phyloP scores from a whole-genome alignment of 129 eudicot genomes.

The Calendula officinalis region DNA sequence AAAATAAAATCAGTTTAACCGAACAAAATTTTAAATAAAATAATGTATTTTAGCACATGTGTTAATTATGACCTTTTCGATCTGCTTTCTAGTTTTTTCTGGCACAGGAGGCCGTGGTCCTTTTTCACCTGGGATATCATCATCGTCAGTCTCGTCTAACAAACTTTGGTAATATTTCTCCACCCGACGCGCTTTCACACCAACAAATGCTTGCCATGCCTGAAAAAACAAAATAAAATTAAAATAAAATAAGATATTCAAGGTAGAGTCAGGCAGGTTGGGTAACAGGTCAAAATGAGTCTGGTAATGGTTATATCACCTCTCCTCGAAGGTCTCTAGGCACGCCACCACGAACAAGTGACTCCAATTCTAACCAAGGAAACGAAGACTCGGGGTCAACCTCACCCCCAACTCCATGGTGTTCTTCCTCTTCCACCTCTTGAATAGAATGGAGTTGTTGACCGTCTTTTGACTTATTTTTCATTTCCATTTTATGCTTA shows the following conservation, averaged over 20 bases:
- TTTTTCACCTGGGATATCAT: slow-evolving; percentile 21
- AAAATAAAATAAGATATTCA: no score
- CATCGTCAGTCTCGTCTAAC: slow-evolving; percentile 47
- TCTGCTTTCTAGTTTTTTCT: slow-evolving; percentile 84
- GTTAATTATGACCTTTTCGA: slow-evolving; percentile 96
- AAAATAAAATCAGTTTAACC: slow-evolving; percentile 34
- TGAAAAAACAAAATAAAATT: slow-evolving; percentile 40
- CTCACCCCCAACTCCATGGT: neutral
- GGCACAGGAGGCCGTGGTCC: slow-evolving; percentile 33
- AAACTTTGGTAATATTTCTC: slow-evolving; percentile 82
- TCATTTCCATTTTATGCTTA: slow-evolving; percentile 37
- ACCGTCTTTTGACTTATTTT: slow-evolving; percentile 7
- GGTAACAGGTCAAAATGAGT: slow-evolving; percentile 3
- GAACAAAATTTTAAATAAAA: slow-evolving; percentile 9
- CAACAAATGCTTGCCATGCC: slow-evolving; percentile 99
- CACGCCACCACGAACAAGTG: slow-evolving; percentile 94
- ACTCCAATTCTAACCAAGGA: slow-evolving; percentile 71
- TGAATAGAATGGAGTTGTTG: slow-evolving; percentile 35
- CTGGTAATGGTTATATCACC: slow-evolving; percentile 33
- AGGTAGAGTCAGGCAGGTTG: neutral
- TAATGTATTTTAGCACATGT: slow-evolving; percentile 50
- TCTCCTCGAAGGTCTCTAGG: slow-evolving; percentile 93
- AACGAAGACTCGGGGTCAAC: slow-evolving; percentile 31
- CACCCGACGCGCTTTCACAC: slow-evolving; percentile 76
- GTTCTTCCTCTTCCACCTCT: slow-evolving; percentile 24